phyloP scores from a whole-genome alignment of 176 grass and related monocot genomes.

The Oryza meyeriana region DNA sequence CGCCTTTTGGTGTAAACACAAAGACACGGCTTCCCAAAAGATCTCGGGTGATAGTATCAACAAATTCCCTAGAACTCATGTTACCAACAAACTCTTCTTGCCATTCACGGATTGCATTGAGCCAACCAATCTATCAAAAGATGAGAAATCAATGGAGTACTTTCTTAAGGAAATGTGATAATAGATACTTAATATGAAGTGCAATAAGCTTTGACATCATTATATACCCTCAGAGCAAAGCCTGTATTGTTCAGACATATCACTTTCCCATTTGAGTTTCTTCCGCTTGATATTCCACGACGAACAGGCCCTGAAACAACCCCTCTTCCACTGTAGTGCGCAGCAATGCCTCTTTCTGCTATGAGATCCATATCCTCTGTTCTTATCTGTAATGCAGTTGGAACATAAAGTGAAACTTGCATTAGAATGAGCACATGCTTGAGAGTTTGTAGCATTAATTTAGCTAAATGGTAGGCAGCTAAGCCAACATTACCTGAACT shows the following conservation, averaged over 20 bases:
- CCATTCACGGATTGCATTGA: conserved; percentile 99
- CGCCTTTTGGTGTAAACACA: conserved; percentile 99
- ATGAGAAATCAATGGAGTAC: background rate
- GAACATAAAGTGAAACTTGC: background rate
- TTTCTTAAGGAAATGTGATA: background rate
- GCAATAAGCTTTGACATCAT: conserved; percentile 11
- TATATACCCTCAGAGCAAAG: conserved; percentile 84
- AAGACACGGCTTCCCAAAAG: conserved; percentile 91
- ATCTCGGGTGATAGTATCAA: conserved; percentile 88
- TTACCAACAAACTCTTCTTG: conserved; percentile 99
- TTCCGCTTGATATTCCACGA: conserved; percentile 61
- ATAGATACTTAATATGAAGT: conserved; percentile 13
- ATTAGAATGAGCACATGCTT: conserved; percentile 6
- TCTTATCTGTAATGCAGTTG: conserved; percentile 72
- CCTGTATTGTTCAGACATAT: conserved; percentile 74
- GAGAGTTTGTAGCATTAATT: conserved; percentile 29
- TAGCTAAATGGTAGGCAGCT: conserved; percentile 2
- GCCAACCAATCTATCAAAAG: conserved; percentile 86
- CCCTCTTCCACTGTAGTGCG: conserved; percentile 84
- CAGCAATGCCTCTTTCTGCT: conserved; percentile 99
- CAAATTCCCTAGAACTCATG: conserved; percentile 98
- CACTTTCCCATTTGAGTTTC: conserved; percentile 73
- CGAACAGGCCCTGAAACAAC: conserved; percentile 58
- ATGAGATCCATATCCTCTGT: conserved; percentile 98
- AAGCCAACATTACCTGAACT: conserved; percentile 69